Conservation (phyloP, 2,329 filamentous ascomycete genomes). For the Aspergillus aculeatus region DNA sequence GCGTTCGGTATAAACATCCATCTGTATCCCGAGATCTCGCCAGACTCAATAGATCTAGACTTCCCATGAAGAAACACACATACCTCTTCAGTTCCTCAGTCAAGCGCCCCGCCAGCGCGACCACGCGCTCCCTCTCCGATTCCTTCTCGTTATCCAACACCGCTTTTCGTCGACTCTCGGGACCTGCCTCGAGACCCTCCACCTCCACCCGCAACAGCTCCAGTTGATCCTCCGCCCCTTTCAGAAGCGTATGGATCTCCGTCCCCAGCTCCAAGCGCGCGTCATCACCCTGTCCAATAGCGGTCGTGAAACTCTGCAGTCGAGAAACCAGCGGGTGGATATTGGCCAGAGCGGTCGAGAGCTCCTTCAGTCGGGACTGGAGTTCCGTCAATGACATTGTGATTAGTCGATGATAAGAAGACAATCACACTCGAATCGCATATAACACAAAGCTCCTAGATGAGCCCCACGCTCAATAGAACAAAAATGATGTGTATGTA, state of each 20-base stretch:
- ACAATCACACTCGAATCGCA: background rate
- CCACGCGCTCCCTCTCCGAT: slow-evolving; percentile 64
- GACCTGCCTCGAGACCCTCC: slow-evolving; percentile 61
- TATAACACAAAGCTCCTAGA: too few relatives aligned
- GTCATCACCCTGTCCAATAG: slow-evolving; percentile 63
- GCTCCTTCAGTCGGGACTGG: slow-evolving; percentile 49
- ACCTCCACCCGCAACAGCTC: slow-evolving; percentile 78
- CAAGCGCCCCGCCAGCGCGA: slow-evolving; percentile 65
- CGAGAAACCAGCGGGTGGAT: slow-evolving; percentile 57
- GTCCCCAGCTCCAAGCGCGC: slow-evolving; percentile 69
- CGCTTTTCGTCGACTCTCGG: slow-evolving; percentile 33
- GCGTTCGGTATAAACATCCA: slow-evolving; percentile 1
- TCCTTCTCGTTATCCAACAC: slow-evolving; percentile 53
- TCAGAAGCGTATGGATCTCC: slow-evolving; percentile 76
- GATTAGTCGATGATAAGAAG: background rate
- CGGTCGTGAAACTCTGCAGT: slow-evolving; percentile 61
- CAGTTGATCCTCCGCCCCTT: slow-evolving; percentile 78
- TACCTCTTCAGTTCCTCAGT: slow-evolving; percentile 71
- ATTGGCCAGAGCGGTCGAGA: slow-evolving; percentile 55
- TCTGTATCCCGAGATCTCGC: background rate
- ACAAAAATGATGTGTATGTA: background rate
- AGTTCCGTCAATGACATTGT: slow-evolving; percentile 45
- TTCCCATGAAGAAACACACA: slow-evolving; percentile 12
- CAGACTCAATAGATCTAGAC: too few relatives aligned
- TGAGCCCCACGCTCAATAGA: background rate